These are phyloP conservation scores for Prunella vulgaris DNA, from an alignment of 257 asterid species.

Conservation along the genomic window DNA sequence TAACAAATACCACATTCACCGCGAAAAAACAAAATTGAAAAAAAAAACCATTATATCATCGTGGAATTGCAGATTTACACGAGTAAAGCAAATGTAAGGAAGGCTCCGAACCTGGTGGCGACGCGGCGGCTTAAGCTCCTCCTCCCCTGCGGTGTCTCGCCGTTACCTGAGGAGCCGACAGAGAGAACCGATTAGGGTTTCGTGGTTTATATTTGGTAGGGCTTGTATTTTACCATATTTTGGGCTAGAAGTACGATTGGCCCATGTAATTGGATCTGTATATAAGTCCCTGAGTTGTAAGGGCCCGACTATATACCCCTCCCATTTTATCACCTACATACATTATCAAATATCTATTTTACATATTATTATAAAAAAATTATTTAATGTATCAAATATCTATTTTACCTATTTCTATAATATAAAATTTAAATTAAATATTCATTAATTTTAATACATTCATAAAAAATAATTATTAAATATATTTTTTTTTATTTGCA, in stretches of 20 bases:
- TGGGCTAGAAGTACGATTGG: not conserved
- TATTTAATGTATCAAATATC: no score
- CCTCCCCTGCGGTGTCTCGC: conserved; percentile 7
- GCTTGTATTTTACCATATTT: not conserved
- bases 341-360: no score
- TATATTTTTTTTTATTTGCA: no score
- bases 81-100: not conserved
- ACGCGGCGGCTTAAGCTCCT: not conserved
- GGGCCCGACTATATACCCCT: no score
- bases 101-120: conserved; percentile 17
- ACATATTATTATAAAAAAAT: no score
- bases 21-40: not conserved
- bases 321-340: no score
- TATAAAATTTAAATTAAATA: no score
- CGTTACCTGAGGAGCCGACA: not conserved
- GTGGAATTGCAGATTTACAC: not conserved
- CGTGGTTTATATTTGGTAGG: conserved; percentile 1
- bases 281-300: not conserved
- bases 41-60: not conserved
- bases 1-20: not conserved
- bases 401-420: no score
- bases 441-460: no score
- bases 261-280: not conserved
- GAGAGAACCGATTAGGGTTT: conserved; percentile 2
- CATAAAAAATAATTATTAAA: no score